phyloP scores from a whole-genome alignment of 257 asterid genomes.

The Lycium ferocissimum region DNA sequence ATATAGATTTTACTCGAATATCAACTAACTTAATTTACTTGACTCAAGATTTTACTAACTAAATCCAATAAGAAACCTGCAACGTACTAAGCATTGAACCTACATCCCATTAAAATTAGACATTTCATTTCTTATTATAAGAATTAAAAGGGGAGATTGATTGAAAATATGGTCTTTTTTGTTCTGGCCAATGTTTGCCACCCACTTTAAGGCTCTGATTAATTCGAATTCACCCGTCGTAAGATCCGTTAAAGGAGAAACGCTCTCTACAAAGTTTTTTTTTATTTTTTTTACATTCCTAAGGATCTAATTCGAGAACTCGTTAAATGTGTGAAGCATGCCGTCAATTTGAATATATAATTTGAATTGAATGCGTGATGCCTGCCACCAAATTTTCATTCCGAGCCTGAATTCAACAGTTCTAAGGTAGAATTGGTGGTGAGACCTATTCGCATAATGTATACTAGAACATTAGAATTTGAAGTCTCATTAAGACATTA shows the following conservation, averaged over 20 bases:
- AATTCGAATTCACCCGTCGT: not conserved
- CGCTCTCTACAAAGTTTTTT: not conserved
- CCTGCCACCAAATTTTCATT: not conserved
- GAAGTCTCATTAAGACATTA: not conserved
- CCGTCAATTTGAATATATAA: not conserved
- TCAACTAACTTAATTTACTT: too few species aligned
- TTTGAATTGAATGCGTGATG: not conserved
- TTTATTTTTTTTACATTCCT: not conserved
- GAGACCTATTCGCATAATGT: not conserved
- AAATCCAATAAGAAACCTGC: not conserved
- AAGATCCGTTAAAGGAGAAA: not conserved
- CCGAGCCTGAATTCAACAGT: not conserved
- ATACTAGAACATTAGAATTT: not conserved
- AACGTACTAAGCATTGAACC: not conserved
- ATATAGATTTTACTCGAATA: too few species aligned
- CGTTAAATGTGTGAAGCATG: too few species aligned
- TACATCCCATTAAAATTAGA: not conserved
- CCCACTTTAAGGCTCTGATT: too few species aligned
- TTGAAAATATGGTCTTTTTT: not conserved
- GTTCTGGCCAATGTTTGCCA: too few species aligned
- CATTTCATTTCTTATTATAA: not conserved
- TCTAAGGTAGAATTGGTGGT: not conserved
- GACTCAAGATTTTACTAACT: too few species aligned
- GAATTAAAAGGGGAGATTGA: not conserved
- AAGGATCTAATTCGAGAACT: too few species aligned